Evolutionary conservation across 1,139 yeast genomes (phyloP).

Genomic region (Hyphopichia wangnamkhiaoensis): DNA sequence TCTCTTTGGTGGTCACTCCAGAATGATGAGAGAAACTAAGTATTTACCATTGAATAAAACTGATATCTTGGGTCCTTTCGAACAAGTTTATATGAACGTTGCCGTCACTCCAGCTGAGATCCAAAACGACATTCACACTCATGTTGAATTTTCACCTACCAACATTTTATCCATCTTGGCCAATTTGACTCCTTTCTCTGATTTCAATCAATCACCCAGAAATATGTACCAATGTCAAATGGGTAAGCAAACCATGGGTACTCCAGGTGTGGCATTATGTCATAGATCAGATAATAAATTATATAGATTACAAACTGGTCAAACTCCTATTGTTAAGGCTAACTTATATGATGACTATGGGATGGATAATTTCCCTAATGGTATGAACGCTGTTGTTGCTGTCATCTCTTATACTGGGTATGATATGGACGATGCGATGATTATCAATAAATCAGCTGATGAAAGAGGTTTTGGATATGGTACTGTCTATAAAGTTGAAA

Average conservation of each 20-base stretch:
- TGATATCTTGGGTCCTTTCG: slow-evolving; percentile 95
- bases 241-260: slow-evolving; percentile 99
- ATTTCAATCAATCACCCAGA: slow-evolving; percentile 98
- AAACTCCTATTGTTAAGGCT: slow-evolving; percentile 96
- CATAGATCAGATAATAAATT: slow-evolving; percentile 95
- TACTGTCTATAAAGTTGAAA: slow-evolving; percentile 92
- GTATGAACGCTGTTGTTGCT: slow-evolving; percentile 97
- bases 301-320: slow-evolving; percentile 91
- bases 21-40: slow-evolving; percentile 96
- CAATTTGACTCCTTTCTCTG: slow-evolving; percentile 59
- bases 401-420: slow-evolving; percentile 98
- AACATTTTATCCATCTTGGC: slow-evolving; percentile 8
- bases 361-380: slow-evolving; percentile 98
- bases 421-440: slow-evolving; percentile 99
- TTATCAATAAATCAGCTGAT: slow-evolving; percentile 92
- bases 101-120: slow-evolving; percentile 96
- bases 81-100: slow-evolving; percentile 94
- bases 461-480: slow-evolving; percentile 99
- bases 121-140: slow-evolving; percentile 76
- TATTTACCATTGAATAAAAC: slow-evolving; percentile 80
- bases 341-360: slow-evolving; percentile 93
- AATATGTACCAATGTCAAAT: slow-evolving; percentile 99
- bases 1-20: slow-evolving; percentile 85
- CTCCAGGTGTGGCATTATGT: slow-evolving; percentile 93
- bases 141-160: slow-evolving; percentile 94